These are phyloP conservation scores for Talaromyces sp. DNA, from an alignment of 2,329 filamentous ascomycete species.

Conservation along the genomic window DNA sequence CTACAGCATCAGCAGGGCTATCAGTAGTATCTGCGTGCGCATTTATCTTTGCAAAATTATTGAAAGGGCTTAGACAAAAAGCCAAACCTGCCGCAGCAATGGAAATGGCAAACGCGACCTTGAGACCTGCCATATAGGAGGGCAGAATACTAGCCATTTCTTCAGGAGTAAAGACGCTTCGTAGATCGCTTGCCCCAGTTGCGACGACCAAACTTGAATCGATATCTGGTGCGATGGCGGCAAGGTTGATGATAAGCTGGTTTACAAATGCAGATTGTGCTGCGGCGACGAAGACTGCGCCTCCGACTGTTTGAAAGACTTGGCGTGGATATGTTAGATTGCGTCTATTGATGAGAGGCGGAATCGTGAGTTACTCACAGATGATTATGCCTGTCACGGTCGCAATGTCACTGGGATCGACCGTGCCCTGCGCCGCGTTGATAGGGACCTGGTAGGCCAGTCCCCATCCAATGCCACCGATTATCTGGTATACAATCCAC, in stretches of 20 bases:
- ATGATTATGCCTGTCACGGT: slow-evolving; percentile 25
- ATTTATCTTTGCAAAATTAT: slow-evolving; percentile 5
- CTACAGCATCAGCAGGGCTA: not conserved
- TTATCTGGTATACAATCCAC: slow-evolving; percentile 28
- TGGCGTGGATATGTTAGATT: not conserved
- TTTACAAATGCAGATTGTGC: slow-evolving; percentile 1
- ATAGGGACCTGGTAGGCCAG: slow-evolving; percentile 22
- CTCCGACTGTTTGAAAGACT: slow-evolving; percentile 6
- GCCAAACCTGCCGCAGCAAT: not conserved
- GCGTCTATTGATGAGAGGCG: not conserved
- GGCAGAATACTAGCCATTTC: not conserved
- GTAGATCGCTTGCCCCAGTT: not conserved
- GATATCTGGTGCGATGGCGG: not conserved
- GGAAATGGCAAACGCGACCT: slow-evolving; percentile 2
- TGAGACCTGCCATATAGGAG: slow-evolving; percentile 2
- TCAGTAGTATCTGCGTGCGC: not conserved
- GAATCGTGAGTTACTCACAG: slow-evolving; percentile 1
- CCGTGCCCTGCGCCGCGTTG: slow-evolving; percentile 21
- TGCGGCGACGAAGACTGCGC: not conserved
- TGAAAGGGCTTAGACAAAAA: not conserved
- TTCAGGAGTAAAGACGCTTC: not conserved
- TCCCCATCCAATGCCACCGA: slow-evolving; percentile 23
- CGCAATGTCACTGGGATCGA: slow-evolving; percentile 21
- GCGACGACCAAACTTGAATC: not conserved
- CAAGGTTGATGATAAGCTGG: not conserved